These are phyloP conservation scores for Arthrobotrys musiformis DNA, from an alignment of 2,329 filamentous ascomycete species.

Conservation along the genomic window DNA sequence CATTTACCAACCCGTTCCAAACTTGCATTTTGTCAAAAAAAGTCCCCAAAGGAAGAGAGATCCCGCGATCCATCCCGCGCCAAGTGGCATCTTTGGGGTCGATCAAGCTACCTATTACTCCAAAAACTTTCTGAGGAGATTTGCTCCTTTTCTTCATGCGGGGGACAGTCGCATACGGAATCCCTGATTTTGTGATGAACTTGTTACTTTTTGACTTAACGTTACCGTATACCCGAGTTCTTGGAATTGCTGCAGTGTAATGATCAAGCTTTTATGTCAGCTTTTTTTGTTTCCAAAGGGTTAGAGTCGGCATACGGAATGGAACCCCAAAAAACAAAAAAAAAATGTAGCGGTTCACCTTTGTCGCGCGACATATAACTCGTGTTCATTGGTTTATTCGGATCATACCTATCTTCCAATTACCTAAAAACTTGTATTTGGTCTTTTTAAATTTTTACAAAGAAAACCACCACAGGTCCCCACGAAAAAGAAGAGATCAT, in stretches of 20 bases:
- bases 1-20: conserved; percentile 10
- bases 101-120: conserved; percentile 8
- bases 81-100: conserved; percentile 37
- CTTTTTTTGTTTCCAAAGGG: conserved; percentile 7
- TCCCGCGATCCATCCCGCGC: conserved; percentile 19
- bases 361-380: conserved; percentile 2
- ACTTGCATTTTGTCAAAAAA: conserved; percentile 3
- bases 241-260: conserved; percentile 30
- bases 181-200: background rate
- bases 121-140: background rate
- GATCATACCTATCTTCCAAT: conserved; percentile 8
- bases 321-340: background rate
- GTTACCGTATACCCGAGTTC: background rate
- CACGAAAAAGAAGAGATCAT: conserved; percentile 31
- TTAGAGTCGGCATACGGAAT: conserved; percentile 26
- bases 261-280: conserved; percentile 48
- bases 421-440: conserved; percentile 20
- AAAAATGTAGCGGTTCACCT: background rate
- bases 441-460: background rate
- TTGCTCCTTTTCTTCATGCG: background rate
- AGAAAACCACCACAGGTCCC: no score
- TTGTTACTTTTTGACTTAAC: no score
- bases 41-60: background rate
- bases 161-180: background rate
- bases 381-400: background rate